These are phyloP conservation scores for Pythium oligandrum DNA, from an alignment of 352 stramenopile genomes.

Conservation along the genomic window DNA sequence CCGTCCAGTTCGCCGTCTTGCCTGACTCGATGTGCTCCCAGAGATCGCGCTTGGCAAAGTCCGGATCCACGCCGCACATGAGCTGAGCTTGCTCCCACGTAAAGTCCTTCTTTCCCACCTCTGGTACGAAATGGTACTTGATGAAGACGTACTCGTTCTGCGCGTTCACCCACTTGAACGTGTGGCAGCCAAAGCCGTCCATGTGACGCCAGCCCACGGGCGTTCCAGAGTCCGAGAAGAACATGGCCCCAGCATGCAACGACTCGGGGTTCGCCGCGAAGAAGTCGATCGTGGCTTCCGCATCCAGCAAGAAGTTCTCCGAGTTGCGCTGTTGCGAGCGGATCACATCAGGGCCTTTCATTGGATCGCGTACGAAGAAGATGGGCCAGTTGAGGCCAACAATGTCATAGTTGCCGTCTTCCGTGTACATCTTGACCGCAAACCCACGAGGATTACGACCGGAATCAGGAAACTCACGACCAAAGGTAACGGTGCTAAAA, in stretches of 20 bases:
- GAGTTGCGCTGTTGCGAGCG: constrained; percentile 92
- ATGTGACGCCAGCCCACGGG: constrained; percentile 88
- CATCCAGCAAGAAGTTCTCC: constrained; percentile 81
- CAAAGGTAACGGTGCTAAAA: constrained; percentile 22
- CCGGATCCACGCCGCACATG: constrained; percentile 70
- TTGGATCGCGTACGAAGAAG: constrained; percentile 93
- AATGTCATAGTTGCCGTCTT: constrained; percentile 93
- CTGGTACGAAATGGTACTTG: constrained; percentile 93
- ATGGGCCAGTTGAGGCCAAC: constrained; percentile 93
- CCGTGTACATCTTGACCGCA: constrained; percentile 92
- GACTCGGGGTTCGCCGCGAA: constrained; percentile 90
- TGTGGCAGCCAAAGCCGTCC: constrained; percentile 91
- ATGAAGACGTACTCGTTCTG: constrained; percentile 75
- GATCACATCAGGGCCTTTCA: constrained; percentile 91
- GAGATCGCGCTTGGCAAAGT: constrained; percentile 89
- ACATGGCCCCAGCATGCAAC: constrained; percentile 84
- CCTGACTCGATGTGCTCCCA: constrained; percentile 87
- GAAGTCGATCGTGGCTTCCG: constrained; percentile 91
- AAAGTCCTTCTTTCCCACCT: constrained; percentile 88
- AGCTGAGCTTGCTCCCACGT: constrained; percentile 66
- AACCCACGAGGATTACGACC: constrained; percentile 86
- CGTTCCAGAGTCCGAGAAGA: constrained; percentile 88
- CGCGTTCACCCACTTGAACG: constrained; percentile 88
- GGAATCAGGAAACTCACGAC: constrained; percentile 17
- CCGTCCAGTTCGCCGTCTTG: constrained; percentile 83